Base-by-base conservation (phyloP, 2,329 filamentous ascomycete species). In the Venturia carpophila region DNA sequence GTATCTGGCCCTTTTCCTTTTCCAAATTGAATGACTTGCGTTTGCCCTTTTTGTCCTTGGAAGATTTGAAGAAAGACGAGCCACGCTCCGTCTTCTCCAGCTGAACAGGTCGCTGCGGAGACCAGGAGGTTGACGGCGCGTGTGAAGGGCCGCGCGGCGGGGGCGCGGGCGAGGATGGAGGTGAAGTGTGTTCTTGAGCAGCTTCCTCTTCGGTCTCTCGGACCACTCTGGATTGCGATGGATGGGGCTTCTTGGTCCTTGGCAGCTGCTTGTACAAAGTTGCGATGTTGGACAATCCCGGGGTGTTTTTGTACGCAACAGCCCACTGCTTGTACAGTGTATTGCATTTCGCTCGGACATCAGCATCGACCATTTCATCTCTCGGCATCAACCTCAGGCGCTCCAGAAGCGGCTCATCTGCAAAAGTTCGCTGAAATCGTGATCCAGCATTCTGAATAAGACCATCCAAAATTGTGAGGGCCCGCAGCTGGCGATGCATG, bases 381-480 rank as follows among this genome's bases (percentile, higher is more conserved):
- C 90, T 92, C 42, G 90, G 92, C 69, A 93, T 89, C 42, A 97
- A 87, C 27, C 94, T 87, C 63, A 99, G 82, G 30, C 94, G 89
- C 77, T 99, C 94, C 1, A 99, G 84, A 47, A 99, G 80, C 39
- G 92, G 90, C 73, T 97, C 92, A 71, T 99, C 93, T 11, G 87
- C 90, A 74, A 97, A 96, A 19, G 85, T 84, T 61, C 90, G 86
- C 75, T 97, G 90, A 73, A 97, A 97, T 15, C 88, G 85, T 15
- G 88, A 82, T 1, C 93, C 93, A 2, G 92, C 92, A 78, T 99
- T 99, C 73, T 97, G 91, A 67, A 99, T 94, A 47, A 99, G 82
- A 52, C 90, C 92, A 74, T 99, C 94, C 1, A 99, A 84, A 62
- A 99, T 87, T 13, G 89, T 88, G 27, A 99, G 83, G 43, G 94